phyloP scores from a whole-genome alignment of 2,329 filamentous ascomycete genomes.

The Fusarium brachygibbosum region DNA sequence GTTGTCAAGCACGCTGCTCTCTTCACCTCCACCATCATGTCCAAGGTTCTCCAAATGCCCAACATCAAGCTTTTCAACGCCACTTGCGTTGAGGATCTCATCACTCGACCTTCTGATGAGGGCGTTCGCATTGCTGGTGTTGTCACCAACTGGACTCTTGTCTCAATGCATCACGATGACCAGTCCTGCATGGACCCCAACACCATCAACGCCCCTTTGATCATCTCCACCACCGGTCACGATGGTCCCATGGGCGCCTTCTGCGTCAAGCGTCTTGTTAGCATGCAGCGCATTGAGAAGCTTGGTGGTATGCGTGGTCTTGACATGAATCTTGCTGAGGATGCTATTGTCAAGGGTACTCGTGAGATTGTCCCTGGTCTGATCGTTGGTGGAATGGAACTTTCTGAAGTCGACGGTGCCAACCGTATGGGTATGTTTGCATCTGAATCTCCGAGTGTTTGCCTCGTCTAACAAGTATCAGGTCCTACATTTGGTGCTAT shows the following conservation, averaged over 20 bases:
- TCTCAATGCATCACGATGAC: conserved; percentile 87
- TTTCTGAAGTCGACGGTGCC: conserved; percentile 89
- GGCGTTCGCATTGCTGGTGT: conserved; percentile 84
- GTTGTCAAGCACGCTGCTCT: conserved; percentile 95
- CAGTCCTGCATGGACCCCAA: conserved; percentile 98
- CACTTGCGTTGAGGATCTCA: conserved; percentile 90
- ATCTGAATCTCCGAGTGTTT: accelerated
- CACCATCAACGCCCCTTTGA: conserved; percentile 91
- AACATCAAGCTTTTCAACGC: conserved; percentile 98
- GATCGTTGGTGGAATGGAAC: conserved; percentile 95
- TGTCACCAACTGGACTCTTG: conserved; percentile 96
- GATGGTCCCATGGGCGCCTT: conserved; percentile 94
- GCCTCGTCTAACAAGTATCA: conserved; percentile 28
- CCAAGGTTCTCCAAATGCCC: conserved; percentile 84
- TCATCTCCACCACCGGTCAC: conserved; percentile 92
- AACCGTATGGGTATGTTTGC: conserved; percentile 82
- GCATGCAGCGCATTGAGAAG: conserved; percentile 85
- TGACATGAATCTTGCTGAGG: conserved; percentile 92
- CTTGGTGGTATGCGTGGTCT: conserved; percentile 93
- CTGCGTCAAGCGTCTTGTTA: conserved; percentile 89
- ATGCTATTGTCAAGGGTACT: conserved; percentile 93
- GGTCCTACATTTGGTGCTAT: conserved; percentile 89
- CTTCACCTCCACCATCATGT: conserved; percentile 89
- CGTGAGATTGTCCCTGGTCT: conserved; percentile 89
- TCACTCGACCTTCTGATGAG: conserved; percentile 76